These are phyloP conservation scores for Calendula officinalis DNA, from an alignment of 129 eudicot species.

Conservation along the genomic window DNA sequence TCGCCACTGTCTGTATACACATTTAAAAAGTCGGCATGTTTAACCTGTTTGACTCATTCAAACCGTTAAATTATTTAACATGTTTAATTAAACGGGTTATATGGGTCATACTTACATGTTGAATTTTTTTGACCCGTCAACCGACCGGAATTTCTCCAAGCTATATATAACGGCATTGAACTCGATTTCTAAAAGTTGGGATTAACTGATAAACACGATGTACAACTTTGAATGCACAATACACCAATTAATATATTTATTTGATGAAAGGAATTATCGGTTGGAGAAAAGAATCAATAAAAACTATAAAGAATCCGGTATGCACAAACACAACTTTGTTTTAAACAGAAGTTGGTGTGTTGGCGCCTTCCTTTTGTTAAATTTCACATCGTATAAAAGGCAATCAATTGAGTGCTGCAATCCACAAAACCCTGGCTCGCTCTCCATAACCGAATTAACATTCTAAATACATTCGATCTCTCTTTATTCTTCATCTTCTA, in stretches of 20 bases:
- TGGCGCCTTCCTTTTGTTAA: constrained; percentile 19
- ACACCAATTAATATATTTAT: background rate
- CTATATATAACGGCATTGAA: constrained; percentile 17
- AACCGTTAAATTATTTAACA: too few relatives aligned
- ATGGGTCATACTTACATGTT: too few relatives aligned
- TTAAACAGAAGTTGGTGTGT: constrained; percentile 8
- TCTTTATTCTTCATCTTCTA: constrained; percentile 9
- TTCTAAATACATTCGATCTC: constrained; percentile 1
- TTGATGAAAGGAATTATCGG: constrained; percentile 7
- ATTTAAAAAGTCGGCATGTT: too few relatives aligned
- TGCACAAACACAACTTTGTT: constrained; percentile 21
- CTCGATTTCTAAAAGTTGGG: background rate
- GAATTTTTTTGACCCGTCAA: too few relatives aligned
- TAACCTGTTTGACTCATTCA: too few relatives aligned
- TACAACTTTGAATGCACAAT: background rate
- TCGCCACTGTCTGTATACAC: too few relatives aligned
- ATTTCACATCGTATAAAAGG: constrained; percentile 44
- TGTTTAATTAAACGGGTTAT: too few relatives aligned
- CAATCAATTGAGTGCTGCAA: constrained; percentile 8
- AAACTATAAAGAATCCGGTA: constrained; percentile 5
- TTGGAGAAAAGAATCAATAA: constrained; percentile 23
- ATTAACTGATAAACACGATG: background rate
- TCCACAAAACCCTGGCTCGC: constrained; percentile 23
- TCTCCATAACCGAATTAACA: constrained; percentile 19
- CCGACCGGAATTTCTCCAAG: too few relatives aligned